Conservation (phyloP, 2,329 filamentous ascomycete species). For the Sphaerulina vaccinii region DNA sequence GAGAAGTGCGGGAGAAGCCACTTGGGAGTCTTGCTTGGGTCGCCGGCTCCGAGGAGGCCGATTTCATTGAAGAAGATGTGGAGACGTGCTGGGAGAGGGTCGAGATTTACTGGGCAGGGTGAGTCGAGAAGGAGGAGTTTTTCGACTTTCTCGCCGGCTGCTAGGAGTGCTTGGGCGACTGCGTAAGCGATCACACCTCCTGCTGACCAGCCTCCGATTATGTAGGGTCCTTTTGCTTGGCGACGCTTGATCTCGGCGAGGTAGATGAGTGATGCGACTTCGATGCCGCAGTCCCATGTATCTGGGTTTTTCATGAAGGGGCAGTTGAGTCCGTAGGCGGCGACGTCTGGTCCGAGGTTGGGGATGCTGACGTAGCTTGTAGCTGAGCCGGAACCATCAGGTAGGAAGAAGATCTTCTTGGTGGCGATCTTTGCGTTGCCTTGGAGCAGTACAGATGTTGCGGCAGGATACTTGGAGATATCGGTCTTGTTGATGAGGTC, state of each 20-base stretch:
- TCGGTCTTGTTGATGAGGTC: conserved; percentile 39
- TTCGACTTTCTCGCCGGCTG: conserved; percentile 50
- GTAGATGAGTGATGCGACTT: conserved; percentile 64
- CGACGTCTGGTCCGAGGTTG: conserved; percentile 52
- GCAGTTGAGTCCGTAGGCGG: conserved; percentile 61
- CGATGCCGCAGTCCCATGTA: conserved; percentile 64
- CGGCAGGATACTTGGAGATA: conserved; percentile 47
- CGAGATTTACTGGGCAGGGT: conserved; percentile 53
- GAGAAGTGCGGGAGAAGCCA: conserved; percentile 75
- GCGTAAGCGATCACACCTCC: conserved; percentile 57
- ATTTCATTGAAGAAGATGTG: conserved; percentile 72
- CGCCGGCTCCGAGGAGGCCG: conserved; percentile 66
- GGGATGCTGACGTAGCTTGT: conserved; percentile 66
- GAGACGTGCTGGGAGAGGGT: conserved; percentile 54
- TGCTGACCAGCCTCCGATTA: conserved; percentile 56
- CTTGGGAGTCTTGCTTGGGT: conserved; percentile 60
- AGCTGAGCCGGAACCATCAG: conserved; percentile 58
- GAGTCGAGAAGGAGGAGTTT: conserved; percentile 55
- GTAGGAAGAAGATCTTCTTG: conserved; percentile 55
- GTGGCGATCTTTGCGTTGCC: conserved; percentile 57
- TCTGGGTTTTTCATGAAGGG: conserved; percentile 70
- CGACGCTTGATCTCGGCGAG: conserved; percentile 69
- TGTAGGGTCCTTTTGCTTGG: conserved; percentile 62
- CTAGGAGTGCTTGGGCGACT: conserved; percentile 50
- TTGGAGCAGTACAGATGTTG: conserved; percentile 57